Percentiles rank a stretch among this genome's conserved stretches.
These are phyloP conservation scores for Crataegus laevigata DNA, from an alignment of 306 rosid species.

Conservation along the genomic window DNA sequence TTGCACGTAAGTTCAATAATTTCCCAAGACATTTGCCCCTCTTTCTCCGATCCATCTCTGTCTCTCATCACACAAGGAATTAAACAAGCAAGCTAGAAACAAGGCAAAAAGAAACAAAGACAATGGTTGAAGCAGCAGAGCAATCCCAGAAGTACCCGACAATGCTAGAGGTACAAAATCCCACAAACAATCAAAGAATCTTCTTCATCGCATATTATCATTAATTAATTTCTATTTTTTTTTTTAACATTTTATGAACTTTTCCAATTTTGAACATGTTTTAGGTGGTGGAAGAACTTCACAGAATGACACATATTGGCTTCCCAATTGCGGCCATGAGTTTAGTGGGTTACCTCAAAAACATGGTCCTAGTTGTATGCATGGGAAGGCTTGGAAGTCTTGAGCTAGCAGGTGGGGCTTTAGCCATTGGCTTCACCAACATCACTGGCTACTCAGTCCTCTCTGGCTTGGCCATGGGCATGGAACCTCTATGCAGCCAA, in stretches of 20 bases:
- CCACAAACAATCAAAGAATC: slow-evolving; percentile 19
- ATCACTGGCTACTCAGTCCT: slow-evolving; percentile 70
- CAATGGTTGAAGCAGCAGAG: slow-evolving; percentile 29
- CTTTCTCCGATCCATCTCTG: slow-evolving; percentile 17
- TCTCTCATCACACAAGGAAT: not conserved
- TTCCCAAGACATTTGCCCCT: slow-evolving; percentile 1
- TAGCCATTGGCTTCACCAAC: slow-evolving; percentile 78
- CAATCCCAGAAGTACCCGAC: slow-evolving; percentile 39
- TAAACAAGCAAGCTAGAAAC: not conserved
- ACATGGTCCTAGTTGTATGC: slow-evolving; percentile 62
- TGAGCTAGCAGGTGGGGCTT: slow-evolving; percentile 66
- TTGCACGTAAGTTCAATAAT: slow-evolving; percentile 1
- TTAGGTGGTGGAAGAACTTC: slow-evolving; percentile 68
- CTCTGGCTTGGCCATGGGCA: slow-evolving; percentile 71
- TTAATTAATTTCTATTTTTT: not conserved
- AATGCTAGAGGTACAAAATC: slow-evolving; percentile 45
- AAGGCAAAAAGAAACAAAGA: slow-evolving; percentile 12
- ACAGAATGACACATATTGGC: slow-evolving; percentile 54
- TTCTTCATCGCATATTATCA: not conserved
- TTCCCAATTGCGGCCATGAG: slow-evolving; percentile 70
- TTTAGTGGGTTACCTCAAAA: slow-evolving; percentile 58
- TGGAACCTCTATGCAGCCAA: slow-evolving; percentile 72
- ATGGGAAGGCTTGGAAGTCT: slow-evolving; percentile 76
- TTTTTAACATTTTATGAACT: not conserved
- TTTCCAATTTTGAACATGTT: not conserved